Conservation (phyloP, 164 flowering plant genomes). For the Stephania yunnanensis region DNA sequence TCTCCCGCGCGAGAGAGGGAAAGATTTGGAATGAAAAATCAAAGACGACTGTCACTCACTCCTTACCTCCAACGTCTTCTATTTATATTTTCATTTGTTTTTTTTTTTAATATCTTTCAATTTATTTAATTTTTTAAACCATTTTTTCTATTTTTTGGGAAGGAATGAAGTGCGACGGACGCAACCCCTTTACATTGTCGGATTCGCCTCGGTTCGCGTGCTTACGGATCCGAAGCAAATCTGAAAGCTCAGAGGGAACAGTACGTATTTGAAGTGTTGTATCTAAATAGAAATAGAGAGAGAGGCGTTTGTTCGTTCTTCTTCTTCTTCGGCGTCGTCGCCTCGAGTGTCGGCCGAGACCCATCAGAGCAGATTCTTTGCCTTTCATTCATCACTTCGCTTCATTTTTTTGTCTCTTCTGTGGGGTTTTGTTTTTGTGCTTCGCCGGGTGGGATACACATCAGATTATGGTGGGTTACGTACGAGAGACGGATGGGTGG, state of each 20-base stretch:
- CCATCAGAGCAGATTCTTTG: neutral
- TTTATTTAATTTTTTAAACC: neutral
- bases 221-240: too few relatives aligned
- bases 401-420: neutral
- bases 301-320: neutral
- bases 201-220: neutral
- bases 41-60: neutral
- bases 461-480: too few relatives aligned
- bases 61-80: neutral
- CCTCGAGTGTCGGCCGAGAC: conserved; percentile 8
- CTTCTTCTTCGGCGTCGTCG: neutral
- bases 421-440: neutral
- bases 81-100: neutral
- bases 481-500: too few relatives aligned
- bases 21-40: neutral
- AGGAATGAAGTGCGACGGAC: neutral
- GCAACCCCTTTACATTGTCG: neutral
- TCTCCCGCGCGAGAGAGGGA: too few relatives aligned
- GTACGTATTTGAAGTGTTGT: too few relatives aligned
- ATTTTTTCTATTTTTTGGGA: neutral
- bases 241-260: too few relatives aligned
- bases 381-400: neutral
- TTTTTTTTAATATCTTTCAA: neutral
- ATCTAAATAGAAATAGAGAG: too few relatives aligned
- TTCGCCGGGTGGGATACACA: neutral